phyloP scores from a whole-genome alignment of 805 yeast species.

The Ogataea dorogensis region DNA sequence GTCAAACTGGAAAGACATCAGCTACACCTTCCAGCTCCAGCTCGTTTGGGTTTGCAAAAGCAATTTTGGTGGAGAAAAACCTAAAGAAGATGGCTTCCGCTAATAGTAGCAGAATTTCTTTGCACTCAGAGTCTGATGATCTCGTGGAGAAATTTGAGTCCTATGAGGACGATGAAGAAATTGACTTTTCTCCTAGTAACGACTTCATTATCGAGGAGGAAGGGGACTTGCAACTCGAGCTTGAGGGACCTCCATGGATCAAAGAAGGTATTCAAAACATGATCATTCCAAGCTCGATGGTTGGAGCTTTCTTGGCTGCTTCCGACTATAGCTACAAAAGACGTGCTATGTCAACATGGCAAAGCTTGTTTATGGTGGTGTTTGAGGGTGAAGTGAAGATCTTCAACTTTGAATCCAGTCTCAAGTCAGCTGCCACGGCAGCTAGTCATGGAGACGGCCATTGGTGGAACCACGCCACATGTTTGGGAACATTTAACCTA shows the following conservation, averaged over 20 bases:
- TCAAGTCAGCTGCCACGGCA: constrained; percentile 10
- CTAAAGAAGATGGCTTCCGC: constrained; percentile 21
- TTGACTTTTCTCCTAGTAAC: constrained; percentile 7
- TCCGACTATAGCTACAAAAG: constrained; percentile 3
- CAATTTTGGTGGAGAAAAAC: constrained; percentile 25
- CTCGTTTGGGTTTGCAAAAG: constrained; percentile 30
- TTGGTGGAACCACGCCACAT: constrained; percentile 64
- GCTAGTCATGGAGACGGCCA: constrained; percentile 49
- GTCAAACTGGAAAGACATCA: constrained; percentile 4
- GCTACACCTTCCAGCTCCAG: constrained; percentile 5
- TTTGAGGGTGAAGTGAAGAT: constrained; percentile 63
- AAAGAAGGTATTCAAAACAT: constrained; percentile 65
- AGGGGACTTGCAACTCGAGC: constrained; percentile 59
- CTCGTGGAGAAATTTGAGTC: constrained; percentile 13
- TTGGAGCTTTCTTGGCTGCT: background rate
- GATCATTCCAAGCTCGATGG: constrained; percentile 16
- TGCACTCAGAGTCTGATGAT: constrained; percentile 13
- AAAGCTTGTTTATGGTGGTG: constrained; percentile 60
- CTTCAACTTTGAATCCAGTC: constrained; percentile 46
- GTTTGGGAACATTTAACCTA: constrained; percentile 50
- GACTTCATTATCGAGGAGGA: constrained; percentile 36
- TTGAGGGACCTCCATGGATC: constrained; percentile 74
- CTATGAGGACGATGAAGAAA: constrained; percentile 13
- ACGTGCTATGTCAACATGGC: constrained; percentile 34
- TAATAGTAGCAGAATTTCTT: constrained; percentile 20